These are phyloP conservation scores for Penicillium nordicum DNA, from an alignment of 2,329 filamentous ascomycete species.

Conservation along the genomic window DNA sequence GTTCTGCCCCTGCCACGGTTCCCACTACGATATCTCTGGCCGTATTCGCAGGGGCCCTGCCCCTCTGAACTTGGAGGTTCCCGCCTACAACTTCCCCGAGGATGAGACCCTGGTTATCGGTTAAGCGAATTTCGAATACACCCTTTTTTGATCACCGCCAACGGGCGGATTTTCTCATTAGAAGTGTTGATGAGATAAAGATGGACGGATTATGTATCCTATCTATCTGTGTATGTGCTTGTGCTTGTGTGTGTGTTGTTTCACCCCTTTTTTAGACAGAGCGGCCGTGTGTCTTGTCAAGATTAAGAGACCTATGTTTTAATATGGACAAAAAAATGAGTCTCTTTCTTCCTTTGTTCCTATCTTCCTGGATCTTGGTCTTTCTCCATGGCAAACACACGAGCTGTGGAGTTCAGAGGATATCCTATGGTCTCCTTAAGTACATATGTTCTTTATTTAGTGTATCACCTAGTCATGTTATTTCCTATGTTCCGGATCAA, in stretches of 20 bases:
- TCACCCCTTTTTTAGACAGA: constrained; percentile 32
- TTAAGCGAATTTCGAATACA: constrained; percentile 53
- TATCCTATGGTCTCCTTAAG: constrained; percentile 20
- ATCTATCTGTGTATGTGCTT: constrained; percentile 25
- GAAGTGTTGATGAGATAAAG: constrained; percentile 13
- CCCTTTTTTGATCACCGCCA: constrained; percentile 7
- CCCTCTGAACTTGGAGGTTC: constrained; percentile 95
- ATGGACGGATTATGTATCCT: constrained; percentile 20
- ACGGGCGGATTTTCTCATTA: constrained; percentile 15
- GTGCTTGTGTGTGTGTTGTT: constrained; percentile 18
- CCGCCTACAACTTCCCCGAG: constrained; percentile 86
- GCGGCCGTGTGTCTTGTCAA: constrained; percentile 35
- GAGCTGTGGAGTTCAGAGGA: constrained; percentile 7
- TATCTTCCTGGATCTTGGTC: constrained; percentile 15
- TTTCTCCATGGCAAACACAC: constrained; percentile 10
- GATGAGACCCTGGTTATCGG: constrained; percentile 88
- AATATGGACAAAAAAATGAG: constrained; percentile 40
- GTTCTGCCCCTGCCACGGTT: constrained; percentile 99
- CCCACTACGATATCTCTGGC: constrained; percentile 99
- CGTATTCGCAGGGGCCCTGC: constrained; percentile 97
- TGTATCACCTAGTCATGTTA: constrained; percentile 31
- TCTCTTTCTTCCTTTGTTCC: constrained; percentile 28
- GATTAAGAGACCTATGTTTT: constrained; percentile 39
- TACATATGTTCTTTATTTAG: constrained; percentile 28
- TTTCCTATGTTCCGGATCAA: constrained; percentile 25